These are phyloP conservation scores for Coniferiporia weirii DNA, from an alignment of 1,284 basidiomycete genomes.

Conservation along the genomic window DNA sequence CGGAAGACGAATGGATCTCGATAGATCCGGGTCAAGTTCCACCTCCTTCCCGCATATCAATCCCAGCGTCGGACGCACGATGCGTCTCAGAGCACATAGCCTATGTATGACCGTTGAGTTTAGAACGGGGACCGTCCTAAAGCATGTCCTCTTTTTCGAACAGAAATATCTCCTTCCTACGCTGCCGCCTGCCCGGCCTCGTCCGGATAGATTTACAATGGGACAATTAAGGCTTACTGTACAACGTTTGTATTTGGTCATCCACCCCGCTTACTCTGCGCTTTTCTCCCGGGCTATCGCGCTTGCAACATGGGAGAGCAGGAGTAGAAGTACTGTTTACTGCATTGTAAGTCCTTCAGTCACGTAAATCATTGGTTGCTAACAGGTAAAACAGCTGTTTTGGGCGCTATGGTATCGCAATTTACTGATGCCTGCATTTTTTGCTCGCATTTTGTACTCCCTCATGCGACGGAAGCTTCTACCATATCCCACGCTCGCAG, in stretches of 20 bases:
- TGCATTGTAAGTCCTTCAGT: conserved; percentile 42
- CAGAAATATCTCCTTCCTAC: conserved; percentile 42
- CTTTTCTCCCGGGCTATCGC: conserved; percentile 35
- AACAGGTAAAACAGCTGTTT: conserved; percentile 39
- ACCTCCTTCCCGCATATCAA: background rate
- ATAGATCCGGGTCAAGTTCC: background rate
- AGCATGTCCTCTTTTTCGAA: conserved; percentile 4
- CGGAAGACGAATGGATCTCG: background rate
- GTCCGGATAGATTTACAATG: conserved; percentile 45
- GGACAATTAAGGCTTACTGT: conserved; percentile 46
- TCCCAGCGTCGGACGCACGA: background rate
- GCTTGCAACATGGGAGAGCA: conserved; percentile 54
- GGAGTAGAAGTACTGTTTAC: conserved; percentile 38
- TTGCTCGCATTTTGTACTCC: conserved; percentile 42
- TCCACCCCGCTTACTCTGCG: conserved; percentile 45
- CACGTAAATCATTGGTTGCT: background rate
- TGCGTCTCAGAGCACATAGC: conserved; percentile 6
- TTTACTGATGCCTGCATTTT: conserved; percentile 46
- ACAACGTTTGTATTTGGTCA: conserved; percentile 51
- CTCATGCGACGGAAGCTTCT: conserved; percentile 46
- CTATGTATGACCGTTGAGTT: background rate
- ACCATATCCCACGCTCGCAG: conserved; percentile 48
- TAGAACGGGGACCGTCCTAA: conserved; percentile 5
- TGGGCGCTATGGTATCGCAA: conserved; percentile 63
- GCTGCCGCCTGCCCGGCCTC: conserved; percentile 37